These are phyloP conservation scores for Colletotrichum musae DNA, from an alignment of 2,329 filamentous ascomycete genomes.

Conservation along the genomic window DNA sequence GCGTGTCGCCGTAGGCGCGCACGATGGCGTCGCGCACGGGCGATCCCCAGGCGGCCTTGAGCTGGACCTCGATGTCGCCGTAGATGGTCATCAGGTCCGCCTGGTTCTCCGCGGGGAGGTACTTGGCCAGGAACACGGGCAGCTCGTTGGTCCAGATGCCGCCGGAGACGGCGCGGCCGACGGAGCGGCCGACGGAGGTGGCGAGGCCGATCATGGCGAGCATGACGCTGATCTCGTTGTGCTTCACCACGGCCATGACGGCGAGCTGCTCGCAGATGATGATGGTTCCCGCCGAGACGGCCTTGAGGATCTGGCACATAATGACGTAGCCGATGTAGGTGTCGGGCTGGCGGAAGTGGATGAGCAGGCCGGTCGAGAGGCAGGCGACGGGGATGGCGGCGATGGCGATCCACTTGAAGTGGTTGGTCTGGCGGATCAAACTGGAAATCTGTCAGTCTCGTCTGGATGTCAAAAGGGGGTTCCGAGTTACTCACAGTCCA, in stretches of 20 bases:
- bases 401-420: conserved; percentile 51
- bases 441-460: conserved; percentile 59
- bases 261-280: conserved; percentile 63
- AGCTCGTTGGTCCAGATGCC: conserved; percentile 55
- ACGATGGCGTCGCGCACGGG: conserved; percentile 60
- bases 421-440: conserved; percentile 48
- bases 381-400: conserved; percentile 51
- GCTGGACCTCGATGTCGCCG: conserved; percentile 50
- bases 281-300: conserved; percentile 54
- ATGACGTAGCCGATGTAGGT: conserved; percentile 52
- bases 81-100: conserved; percentile 54
- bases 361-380: conserved; percentile 49
- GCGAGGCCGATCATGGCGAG: conserved; percentile 51
- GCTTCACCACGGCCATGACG: conserved; percentile 50
- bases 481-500: conserved; percentile 48
- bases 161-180: conserved; percentile 49
- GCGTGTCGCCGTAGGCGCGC: conserved; percentile 62
- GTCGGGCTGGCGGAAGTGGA: conserved; percentile 53
- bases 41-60: conserved; percentile 57
- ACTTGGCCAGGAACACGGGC: conserved; percentile 52
- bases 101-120: conserved; percentile 60
- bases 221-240: conserved; percentile 50
- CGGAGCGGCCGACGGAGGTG: conserved; percentile 49
- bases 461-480: too few species aligned
- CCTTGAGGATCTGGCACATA: conserved; percentile 56